phyloP scores from a whole-genome alignment of 1,284 basidiomycete species.

The Amylostereum areolatum region DNA sequence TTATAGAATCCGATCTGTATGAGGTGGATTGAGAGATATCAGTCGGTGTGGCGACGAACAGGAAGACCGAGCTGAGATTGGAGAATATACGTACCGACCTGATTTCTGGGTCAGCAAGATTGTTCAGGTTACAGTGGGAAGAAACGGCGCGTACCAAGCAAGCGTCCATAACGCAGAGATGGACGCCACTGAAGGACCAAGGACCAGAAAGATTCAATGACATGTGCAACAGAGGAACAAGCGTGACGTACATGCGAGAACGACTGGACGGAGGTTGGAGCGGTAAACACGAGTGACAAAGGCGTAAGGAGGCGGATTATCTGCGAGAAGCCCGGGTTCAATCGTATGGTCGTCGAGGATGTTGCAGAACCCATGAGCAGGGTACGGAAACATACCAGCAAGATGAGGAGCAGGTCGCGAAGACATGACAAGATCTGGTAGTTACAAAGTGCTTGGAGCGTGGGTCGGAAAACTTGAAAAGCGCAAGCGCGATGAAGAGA shows the following conservation, averaged over 20 bases:
- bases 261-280: conserved; percentile 51
- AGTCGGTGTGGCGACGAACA: conserved; percentile 7
- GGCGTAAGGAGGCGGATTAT: conserved; percentile 50
- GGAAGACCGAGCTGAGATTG: conserved; percentile 1
- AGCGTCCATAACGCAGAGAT: conserved; percentile 3
- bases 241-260: conserved; percentile 44
- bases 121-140: too few relatives aligned
- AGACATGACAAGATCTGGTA: too few relatives aligned
- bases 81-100: conserved; percentile 38
- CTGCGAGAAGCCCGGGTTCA: conserved; percentile 21
- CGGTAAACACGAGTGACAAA: conserved; percentile 51
- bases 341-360: too few relatives aligned
- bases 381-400: not conserved
- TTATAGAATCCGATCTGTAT: conserved; percentile 54
- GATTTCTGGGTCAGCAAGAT: not conserved
- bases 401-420: not conserved
- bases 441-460: too few relatives aligned
- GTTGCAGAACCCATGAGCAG: conserved; percentile 9
- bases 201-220: not conserved
- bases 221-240: not conserved
- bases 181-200: not conserved
- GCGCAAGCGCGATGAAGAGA: too few relatives aligned
- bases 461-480: too few relatives aligned
- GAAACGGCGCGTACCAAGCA: not conserved
- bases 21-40: not conserved